These are phyloP conservation scores for Arthroderma sp. DNA, from an alignment of 2,329 filamentous ascomycete genomes.

Conservation along the genomic window DNA sequence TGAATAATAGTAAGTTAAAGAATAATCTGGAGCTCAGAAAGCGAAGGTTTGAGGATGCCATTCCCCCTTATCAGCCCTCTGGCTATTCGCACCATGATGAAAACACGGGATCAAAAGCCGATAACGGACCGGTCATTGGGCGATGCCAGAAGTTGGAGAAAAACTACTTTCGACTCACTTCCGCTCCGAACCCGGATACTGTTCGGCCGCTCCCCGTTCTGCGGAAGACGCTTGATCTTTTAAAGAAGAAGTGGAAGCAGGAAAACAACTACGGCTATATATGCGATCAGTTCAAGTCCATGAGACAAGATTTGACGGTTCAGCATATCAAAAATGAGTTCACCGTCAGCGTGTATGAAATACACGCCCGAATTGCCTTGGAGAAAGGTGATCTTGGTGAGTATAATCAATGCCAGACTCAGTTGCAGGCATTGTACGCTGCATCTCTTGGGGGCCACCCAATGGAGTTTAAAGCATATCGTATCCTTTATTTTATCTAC, in stretches of 20 bases:
- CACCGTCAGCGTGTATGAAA: conserved; percentile 92
- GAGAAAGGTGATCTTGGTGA: conserved; percentile 99
- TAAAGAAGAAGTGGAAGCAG: conserved; percentile 89
- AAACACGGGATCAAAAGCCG: conserved; percentile 28
- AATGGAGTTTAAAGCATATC: conserved; percentile 96
- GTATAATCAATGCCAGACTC: conserved; percentile 99
- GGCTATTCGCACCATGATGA: conserved; percentile 30
- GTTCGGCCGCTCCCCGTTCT: conserved; percentile 75
- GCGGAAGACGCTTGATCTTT: conserved; percentile 68
- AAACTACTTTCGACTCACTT: conserved; percentile 83
- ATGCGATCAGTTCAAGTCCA: conserved; percentile 97
- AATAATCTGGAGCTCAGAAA: conserved; percentile 77
- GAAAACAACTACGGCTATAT: conserved; percentile 95
- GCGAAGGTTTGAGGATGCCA: conserved; percentile 61
- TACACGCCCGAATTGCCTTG: conserved; percentile 90
- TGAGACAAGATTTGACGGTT: conserved; percentile 94
- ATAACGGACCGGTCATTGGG: conserved; percentile 63
- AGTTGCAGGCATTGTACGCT: conserved; percentile 81
- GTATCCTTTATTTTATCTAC: conserved; percentile 98
- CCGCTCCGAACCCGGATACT: conserved; percentile 72
- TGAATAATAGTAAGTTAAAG: conserved; percentile 73
- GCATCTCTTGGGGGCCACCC: conserved; percentile 77
- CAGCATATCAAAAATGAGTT: conserved; percentile 96
- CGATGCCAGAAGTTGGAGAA: conserved; percentile 79
- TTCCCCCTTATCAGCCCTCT: conserved; percentile 22